Base-by-base conservation (phyloP, 768 basidiomycete genomes). In the Albatrellus ellisii region DNA sequence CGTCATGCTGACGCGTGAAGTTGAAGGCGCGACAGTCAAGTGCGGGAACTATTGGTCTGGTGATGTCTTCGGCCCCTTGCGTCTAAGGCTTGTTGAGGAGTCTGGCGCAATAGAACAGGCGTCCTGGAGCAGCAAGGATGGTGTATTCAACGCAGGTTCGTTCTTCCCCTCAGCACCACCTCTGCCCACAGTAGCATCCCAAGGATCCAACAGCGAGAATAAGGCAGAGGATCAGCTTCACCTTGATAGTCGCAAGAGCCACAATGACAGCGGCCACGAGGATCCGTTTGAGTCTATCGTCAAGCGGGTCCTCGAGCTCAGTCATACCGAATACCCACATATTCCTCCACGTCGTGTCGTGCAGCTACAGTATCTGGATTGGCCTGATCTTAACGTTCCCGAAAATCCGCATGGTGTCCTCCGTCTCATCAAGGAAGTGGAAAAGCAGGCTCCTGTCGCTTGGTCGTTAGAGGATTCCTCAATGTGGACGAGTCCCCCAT, bases 331-430 rank as follows among this genome's bases (percentile, higher is more conserved):
- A 22, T 74, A 79, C 49, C 80, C 83, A 0, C 60, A 67, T 14
- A 65, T 69, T 10, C 67, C 72, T 2, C 66, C 79, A 2, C 68
- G 88, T n/a, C 69, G 61, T 44, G 68, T 98, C 12, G 70, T 80
- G 0, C 94, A 98, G 54, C 62, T 97, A 39, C 94, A 98, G 58
- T 97, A 90, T 55, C 69, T 92, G 28, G 81, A 83, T 28, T 98
- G 94, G 94, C 89, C 92, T 2, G 94, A 98, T 54, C 82, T 97
- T 66, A 91, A 91, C 56, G 89, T 98, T 10, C 94, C 94, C 0
- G 77, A 81, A 10, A 77, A 88, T 44, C 79, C 92, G 0, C 64
- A 72, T 6, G 81, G 79, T 6, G 65, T 97, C 15, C 61, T 95
- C 31, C 64, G 70, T 11, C 69, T 98, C 18, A 72, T 95, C 41